These are phyloP conservation scores for Saprolegnia diclina DNA, from an alignment of 352 stramenopile genomes.

Conservation along the genomic window DNA sequence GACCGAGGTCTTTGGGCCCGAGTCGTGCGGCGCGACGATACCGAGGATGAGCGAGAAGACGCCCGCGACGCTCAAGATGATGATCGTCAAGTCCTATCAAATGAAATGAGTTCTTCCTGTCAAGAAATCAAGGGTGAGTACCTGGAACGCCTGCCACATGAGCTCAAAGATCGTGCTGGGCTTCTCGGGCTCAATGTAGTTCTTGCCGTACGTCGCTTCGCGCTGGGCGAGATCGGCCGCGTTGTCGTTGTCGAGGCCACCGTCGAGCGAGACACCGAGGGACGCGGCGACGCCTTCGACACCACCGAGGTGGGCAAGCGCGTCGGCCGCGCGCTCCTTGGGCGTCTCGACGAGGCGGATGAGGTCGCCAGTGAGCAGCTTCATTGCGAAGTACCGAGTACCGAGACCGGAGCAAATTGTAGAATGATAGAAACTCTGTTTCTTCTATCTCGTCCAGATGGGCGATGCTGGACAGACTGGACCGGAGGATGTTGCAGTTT, in stretches of 20 bases:
- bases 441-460: too few species aligned
- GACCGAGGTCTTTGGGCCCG: constrained; percentile 34
- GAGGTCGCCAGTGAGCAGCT: constrained; percentile 46
- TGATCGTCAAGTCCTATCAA: constrained; percentile 53
- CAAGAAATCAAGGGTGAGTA: neutral
- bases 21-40: constrained; percentile 47
- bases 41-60: constrained; percentile 50
- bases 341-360: constrained; percentile 64
- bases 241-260: constrained; percentile 51
- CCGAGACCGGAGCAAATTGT: neutral
- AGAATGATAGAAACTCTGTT: too few species aligned
- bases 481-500: too few species aligned
- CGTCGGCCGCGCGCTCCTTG: constrained; percentile 48
- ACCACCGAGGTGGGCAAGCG: constrained; percentile 48
- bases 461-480: too few species aligned
- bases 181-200: constrained; percentile 57
- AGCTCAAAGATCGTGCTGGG: constrained; percentile 59
- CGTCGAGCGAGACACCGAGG: constrained; percentile 41
- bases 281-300: constrained; percentile 48
- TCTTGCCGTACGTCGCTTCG: constrained; percentile 52
- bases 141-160: constrained; percentile 84
- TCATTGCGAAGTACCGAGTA: constrained; percentile 25
- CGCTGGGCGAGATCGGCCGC: constrained; percentile 39
- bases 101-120: too few species aligned
- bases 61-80: constrained; percentile 49